A percentile compares a stretch with the other conserved stretches of the same genome.
Conservation (phyloP, 176 grass and related monocot species). For the Rhynchospora tenuis region DNA sequence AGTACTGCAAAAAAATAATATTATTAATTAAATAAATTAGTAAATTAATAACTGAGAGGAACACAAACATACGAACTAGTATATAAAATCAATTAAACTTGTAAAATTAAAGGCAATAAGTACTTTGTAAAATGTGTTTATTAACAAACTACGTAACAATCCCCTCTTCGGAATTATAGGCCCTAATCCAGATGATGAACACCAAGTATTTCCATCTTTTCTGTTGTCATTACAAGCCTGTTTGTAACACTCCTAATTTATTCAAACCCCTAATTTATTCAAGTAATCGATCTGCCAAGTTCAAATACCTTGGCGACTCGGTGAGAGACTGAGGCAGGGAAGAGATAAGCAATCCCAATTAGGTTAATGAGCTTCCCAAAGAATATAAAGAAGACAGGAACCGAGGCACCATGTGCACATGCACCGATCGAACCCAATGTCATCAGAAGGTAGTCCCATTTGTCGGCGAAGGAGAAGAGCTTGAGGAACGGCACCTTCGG, state of each 20-base stretch:
- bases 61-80: not conserved
- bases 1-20: conserved; percentile 47
- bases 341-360: conserved; percentile 91
- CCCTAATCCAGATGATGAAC: not conserved
- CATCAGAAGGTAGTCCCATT: conserved; percentile 93
- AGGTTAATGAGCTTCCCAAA: conserved; percentile 99
- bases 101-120: not conserved
- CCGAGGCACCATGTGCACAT: conserved; percentile 90
- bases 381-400: conserved; percentile 99
- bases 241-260: not conserved
- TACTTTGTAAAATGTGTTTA: not conserved
- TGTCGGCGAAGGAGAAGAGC: conserved; percentile 95
- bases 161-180: not conserved
- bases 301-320: conserved; percentile 56
- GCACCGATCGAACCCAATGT: conserved; percentile 71
- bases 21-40: not conserved
- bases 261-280: not conserved
- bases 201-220: not conserved
- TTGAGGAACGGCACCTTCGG: conserved; percentile 86
- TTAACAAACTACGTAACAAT: not conserved
- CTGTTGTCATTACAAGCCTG: not conserved
- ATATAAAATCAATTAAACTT: not conserved
- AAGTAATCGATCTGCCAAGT: not conserved
- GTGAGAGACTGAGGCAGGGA: conserved; percentile 68
- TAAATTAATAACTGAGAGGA: not conserved